A percentile compares a stretch with the other conserved stretches of the same genome.
Evolutionary conservation across 2,329 filamentous ascomycete species (phyloP).

Genomic region (Grosmannia clavigera): DNA sequence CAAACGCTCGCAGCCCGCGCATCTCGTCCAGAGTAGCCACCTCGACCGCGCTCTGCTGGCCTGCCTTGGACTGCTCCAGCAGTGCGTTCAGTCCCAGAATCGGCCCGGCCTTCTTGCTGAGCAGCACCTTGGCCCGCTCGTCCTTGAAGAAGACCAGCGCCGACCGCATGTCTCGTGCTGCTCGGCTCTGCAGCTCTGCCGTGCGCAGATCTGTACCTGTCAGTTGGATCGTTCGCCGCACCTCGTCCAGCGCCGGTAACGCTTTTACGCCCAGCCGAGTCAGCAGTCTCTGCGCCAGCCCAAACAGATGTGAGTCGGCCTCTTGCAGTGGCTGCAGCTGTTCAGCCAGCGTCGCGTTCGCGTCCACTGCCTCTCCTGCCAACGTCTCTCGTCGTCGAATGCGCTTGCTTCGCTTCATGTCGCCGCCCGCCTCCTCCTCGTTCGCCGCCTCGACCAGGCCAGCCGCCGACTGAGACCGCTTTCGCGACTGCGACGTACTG

Average conservation of each 20-base stretch:
- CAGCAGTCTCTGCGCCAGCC: conserved; percentile 40
- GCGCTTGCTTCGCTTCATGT: conserved; percentile 53
- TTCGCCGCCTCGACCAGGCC: conserved; percentile 39
- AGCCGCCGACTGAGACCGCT: conserved; percentile 49
- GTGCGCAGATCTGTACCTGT: conserved; percentile 33
- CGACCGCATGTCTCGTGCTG: conserved; percentile 29
- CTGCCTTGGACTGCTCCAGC: conserved; percentile 46
- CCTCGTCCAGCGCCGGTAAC: conserved; percentile 25
- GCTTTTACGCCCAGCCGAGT: conserved; percentile 38
- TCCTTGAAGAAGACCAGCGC: conserved; percentile 37
- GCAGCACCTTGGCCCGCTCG: conserved; percentile 38
- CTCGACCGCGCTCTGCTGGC: conserved; percentile 26
- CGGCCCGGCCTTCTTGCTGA: conserved; percentile 40
- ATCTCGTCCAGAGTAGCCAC: conserved; percentile 38
- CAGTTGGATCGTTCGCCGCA: conserved; percentile 14
- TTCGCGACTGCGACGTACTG: conserved; percentile 27
- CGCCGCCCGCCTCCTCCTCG: conserved; percentile 31
- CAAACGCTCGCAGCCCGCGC: conserved; percentile 39
- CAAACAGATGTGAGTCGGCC: conserved; percentile 42
- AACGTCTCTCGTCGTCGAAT: conserved; percentile 48
- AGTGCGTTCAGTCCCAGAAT: conserved; percentile 47
- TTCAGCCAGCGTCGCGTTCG: conserved; percentile 37
- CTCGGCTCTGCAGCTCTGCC: conserved; percentile 8
- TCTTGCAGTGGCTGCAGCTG: conserved; percentile 46
- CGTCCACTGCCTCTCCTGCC: conserved; percentile 39